Percentiles rank a stretch among this genome's conserved stretches.
These are phyloP conservation scores for Rhynchospora tenuis DNA, from an alignment of 176 grass and related monocot genomes.

Conservation along the genomic window DNA sequence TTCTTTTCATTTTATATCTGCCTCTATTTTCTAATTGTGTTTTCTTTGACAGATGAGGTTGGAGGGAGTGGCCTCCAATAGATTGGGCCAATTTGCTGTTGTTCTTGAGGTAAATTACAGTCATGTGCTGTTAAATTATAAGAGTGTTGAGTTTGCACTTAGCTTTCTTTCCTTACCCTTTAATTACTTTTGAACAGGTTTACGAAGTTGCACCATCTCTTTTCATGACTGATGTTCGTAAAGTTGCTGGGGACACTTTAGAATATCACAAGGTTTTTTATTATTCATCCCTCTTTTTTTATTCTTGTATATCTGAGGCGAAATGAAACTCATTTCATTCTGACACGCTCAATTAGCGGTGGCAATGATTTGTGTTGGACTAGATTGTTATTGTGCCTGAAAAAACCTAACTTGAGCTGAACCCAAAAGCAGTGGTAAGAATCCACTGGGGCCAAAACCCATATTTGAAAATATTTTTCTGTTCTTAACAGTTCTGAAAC, in stretches of 20 bases:
- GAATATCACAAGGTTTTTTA: conserved; percentile 86
- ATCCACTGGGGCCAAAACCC: neutral
- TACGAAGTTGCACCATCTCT: conserved; percentile 93
- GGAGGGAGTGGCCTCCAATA: conserved; percentile 57
- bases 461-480: neutral
- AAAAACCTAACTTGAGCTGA: neutral
- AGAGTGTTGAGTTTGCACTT: neutral
- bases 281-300: conserved; percentile 6
- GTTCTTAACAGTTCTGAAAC: neutral
- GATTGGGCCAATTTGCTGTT: conserved; percentile 69
- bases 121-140: neutral
- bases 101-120: conserved; percentile 62
- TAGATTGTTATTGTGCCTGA: neutral
- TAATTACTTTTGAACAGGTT: conserved; percentile 41
- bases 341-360: neutral
- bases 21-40: neutral
- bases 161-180: conserved; percentile 26
- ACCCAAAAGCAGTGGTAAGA: neutral
- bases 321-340: neutral
- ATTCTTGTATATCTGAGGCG: neutral
- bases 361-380: neutral
- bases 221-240: conserved; percentile 97
- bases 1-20: conserved; percentile 5
- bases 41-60: conserved; percentile 59
- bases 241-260: conserved; percentile 81